Evolutionary conservation across 139 green algal genomes (phyloP), one percentile per base, ranked within the genome.

Genomic region (Edaphochlamys debaryana): DNA sequence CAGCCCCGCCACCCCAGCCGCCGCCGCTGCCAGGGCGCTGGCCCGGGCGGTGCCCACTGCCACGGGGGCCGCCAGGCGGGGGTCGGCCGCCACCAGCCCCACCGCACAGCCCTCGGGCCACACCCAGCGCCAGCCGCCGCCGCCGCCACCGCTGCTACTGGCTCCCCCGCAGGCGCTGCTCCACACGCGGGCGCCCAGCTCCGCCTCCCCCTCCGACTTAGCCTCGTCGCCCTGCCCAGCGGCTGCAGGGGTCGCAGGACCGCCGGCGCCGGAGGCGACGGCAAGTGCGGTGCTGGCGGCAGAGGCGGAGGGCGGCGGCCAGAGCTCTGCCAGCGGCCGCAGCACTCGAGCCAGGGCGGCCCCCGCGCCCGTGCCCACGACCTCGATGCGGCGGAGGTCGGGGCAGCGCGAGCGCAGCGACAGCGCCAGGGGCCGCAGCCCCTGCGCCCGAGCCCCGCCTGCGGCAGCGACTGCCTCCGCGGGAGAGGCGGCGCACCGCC

Each of bases 361-460:
- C 22, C 68, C 77, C 11, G 83, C 80, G 8, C 37, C 32, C 3
- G 42, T 64, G 7, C 87, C 87, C 37, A 87, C 29, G 23, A 91
- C 27, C 48, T 91, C 84, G 0, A 91, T 30, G 9, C 87, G 72
- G 7, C 87, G 74, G 41, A 91, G 73, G 64, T 87, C 75, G 15
- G 67, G 34, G 41, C 83, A 82, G 19, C 80, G 52, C 8, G 72
- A 85, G 9, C 41, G 69, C 17, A 91, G 48, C 36, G 29, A 17
- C 45, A 29, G 11, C 70, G 34, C 52, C 54, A 54, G 45, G 11
- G 11, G 29, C 45, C 69, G 34, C 42, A 32, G 45, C 40, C 48
- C 8, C 50, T 30, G 50, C 32, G 8, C 1, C 70, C 70, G 22
- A 22, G 37, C 73, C 56, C 36, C 73, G 9, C 3, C 56, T 60